Percentiles rank a stretch among this genome's conserved stretches.
Conservation (phyloP, 352 stramenopile genomes). For the Aphanomyces astaci region DNA sequence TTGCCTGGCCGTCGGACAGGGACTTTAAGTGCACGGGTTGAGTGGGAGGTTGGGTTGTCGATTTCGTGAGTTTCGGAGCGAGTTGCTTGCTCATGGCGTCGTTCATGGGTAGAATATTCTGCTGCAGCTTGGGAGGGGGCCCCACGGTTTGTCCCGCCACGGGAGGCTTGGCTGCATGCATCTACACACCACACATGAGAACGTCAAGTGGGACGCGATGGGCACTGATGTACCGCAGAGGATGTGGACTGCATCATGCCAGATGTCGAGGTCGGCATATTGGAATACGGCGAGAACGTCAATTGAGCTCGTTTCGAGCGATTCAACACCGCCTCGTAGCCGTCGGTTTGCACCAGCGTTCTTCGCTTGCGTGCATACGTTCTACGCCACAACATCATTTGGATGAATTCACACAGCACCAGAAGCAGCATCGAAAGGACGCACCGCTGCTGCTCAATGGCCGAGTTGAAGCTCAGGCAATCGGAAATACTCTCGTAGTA, state of each 20-base stretch:
- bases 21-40: conserved; percentile 1
- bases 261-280: not conserved
- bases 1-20: not conserved
- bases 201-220: too few species aligned
- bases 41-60: not conserved
- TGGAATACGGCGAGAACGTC: conserved; percentile 17
- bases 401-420: too few species aligned
- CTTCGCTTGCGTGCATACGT: conserved; percentile 62
- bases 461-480: conserved; percentile 12
- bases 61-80: conserved; percentile 6
- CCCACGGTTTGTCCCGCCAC: not conserved
- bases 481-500: conserved; percentile 23
- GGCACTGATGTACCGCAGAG: too few species aligned
- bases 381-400: too few species aligned
- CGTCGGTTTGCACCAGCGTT: conserved; percentile 45
- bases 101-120: conserved; percentile 11
- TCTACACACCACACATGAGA: not conserved
- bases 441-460: conserved; percentile 13
- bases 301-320: conserved; percentile 51
- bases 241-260: not conserved
- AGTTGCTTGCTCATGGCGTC: conserved; percentile 17
- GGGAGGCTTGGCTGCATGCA: conserved; percentile 10
- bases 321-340: conserved; percentile 69
- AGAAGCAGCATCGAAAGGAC: too few species aligned
- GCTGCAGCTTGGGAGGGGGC: conserved; percentile 5